A percentile compares a stretch with the other conserved stretches of the same genome.
Conservation (phyloP, 805 yeast species). For the Metschnikowia chrysomelidarum region DNA sequence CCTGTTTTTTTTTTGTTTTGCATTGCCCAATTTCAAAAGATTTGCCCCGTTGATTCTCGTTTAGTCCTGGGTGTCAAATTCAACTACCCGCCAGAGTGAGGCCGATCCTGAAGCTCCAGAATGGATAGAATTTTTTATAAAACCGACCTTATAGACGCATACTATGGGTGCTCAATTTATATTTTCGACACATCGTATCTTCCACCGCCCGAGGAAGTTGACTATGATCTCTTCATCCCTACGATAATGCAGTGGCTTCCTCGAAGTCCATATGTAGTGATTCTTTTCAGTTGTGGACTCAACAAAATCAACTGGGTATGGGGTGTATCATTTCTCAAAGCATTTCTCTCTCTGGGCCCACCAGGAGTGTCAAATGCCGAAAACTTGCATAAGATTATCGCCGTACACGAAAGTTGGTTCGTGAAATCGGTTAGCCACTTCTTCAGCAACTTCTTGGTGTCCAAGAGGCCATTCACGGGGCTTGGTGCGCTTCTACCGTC, state of each 20-base stretch:
- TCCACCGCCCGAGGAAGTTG: conserved; percentile 52
- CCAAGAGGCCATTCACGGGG: conserved; percentile 29
- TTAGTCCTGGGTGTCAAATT: too few relatives aligned
- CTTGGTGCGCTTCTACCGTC: conserved; percentile 21
- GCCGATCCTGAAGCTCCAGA: too few relatives aligned
- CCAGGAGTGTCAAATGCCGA: conserved; percentile 48
- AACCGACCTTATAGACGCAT: conserved; percentile 64
- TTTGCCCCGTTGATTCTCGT: too few relatives aligned
- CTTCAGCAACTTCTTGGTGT: conserved; percentile 54
- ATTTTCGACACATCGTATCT: conserved; percentile 81
- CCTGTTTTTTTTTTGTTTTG: too few relatives aligned
- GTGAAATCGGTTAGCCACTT: conserved; percentile 74
- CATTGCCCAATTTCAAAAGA: too few relatives aligned
- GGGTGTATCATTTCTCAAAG: conserved; percentile 53
- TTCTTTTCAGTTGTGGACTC: conserved; percentile 83
- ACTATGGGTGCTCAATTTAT: conserved; percentile 62
- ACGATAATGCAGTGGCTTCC: conserved; percentile 60
- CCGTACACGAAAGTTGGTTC: conserved; percentile 92
- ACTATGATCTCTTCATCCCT: conserved; percentile 53
- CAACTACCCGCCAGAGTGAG: too few relatives aligned
- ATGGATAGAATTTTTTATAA: conserved; percentile 53
- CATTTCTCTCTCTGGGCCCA: conserved; percentile 49
- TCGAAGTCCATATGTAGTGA: conserved; percentile 56
- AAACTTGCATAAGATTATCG: conserved; percentile 57
- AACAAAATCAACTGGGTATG: conserved; percentile 65